A percentile compares a stretch with the other conserved stretches of the same genome.
Conservation (phyloP, 2,329 filamentous ascomycete genomes). For the Lizonia empirigonia region DNA sequence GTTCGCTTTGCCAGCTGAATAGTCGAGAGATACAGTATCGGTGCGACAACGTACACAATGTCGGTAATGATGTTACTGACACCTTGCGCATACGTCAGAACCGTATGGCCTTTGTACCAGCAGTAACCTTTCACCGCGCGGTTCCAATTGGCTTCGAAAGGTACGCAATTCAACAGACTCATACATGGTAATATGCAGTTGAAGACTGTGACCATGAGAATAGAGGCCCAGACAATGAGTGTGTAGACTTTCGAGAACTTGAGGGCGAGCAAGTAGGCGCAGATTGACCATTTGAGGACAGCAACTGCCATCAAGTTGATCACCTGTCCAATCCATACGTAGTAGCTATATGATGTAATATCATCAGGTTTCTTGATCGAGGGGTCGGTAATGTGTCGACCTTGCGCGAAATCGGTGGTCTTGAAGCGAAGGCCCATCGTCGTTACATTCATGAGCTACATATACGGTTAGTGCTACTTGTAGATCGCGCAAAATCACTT, state of each 20-base stretch:
- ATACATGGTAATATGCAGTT: conserved; percentile 30
- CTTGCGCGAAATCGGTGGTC: conserved; percentile 22
- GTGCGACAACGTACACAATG: conserved; percentile 34
- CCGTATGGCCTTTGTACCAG: conserved; percentile 23
- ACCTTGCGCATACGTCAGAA: conserved; percentile 27
- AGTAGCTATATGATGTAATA: conserved; percentile 27
- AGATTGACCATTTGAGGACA: conserved; percentile 36
- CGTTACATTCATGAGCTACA: conserved; percentile 25
- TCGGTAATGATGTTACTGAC: conserved; percentile 38
- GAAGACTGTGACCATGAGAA: conserved; percentile 32
- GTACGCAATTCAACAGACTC: conserved; percentile 27
- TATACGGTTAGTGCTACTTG: neutral
- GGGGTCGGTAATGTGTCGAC: conserved; percentile 33
- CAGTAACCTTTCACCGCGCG: conserved; percentile 24
- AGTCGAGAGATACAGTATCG: conserved; percentile 33
- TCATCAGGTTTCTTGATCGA: conserved; percentile 25
- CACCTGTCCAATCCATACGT: conserved; percentile 29
- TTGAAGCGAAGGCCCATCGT: conserved; percentile 24
- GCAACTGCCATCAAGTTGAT: conserved; percentile 35
- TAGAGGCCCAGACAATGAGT: conserved; percentile 29
- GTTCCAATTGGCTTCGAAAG: conserved; percentile 41
- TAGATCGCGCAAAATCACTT: conserved; percentile 1
- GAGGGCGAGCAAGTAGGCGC: conserved; percentile 33
- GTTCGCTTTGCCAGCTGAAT: conserved; percentile 33
- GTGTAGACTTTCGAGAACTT: conserved; percentile 32